phyloP scores from a whole-genome alignment of 768 basidiomycete genomes.

The Rossbeevera mucosa region DNA sequence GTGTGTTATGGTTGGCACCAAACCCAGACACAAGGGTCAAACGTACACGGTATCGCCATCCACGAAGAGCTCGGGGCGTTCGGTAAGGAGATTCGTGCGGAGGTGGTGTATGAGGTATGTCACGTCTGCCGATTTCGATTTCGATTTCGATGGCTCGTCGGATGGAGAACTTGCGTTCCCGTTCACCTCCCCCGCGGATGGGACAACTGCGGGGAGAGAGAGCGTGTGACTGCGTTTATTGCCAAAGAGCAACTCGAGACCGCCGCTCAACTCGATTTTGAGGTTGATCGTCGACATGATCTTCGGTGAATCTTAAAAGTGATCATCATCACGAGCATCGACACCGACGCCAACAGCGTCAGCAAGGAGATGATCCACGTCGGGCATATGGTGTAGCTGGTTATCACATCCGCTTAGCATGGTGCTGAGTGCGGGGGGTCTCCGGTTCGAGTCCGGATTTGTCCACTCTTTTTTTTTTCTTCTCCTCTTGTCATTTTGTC shows the following conservation, averaged over 20 bases:
- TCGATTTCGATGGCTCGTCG: not conserved
- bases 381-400: slow-evolving; percentile 39
- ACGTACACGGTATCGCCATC: slow-evolving; percentile 83
- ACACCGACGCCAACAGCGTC: not conserved
- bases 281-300: slow-evolving; percentile 31
- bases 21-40: not conserved
- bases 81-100: slow-evolving; percentile 70
- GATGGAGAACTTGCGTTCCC: not conserved
- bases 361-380: not conserved
- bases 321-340: not conserved
- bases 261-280: slow-evolving; percentile 78
- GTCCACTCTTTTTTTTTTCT: slow-evolving; percentile 30
- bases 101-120: slow-evolving; percentile 77
- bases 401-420: slow-evolving; percentile 40
- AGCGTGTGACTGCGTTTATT: slow-evolving; percentile 60
- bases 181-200: not conserved
- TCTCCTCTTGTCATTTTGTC: no score
- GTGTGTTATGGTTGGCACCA: not conserved
- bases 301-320: not conserved
- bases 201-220: slow-evolving; percentile 45
- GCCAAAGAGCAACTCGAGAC: slow-evolving; percentile 79
- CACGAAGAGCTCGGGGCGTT: slow-evolving; percentile 84
- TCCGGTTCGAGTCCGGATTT: slow-evolving; percentile 40
- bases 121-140: slow-evolving; percentile 51
- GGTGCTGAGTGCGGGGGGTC: slow-evolving; percentile 34